Conservation (phyloP, 805 yeast species). For the Komagataella phaffii region DNA sequence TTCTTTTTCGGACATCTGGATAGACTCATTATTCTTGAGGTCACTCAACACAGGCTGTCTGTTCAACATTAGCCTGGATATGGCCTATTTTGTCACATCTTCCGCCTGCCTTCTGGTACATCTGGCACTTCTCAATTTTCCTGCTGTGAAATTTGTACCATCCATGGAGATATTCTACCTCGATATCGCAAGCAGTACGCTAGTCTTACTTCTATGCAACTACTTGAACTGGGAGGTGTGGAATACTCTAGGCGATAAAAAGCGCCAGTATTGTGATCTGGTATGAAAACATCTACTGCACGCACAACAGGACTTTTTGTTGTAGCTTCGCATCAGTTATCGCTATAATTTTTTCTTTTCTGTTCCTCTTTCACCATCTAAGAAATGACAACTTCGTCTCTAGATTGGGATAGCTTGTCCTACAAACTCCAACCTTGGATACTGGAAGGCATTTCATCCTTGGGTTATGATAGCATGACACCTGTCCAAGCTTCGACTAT, state of each 20-base stretch:
- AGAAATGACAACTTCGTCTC: conserved; percentile 21
- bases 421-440: conserved; percentile 75
- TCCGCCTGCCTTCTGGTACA: neutral
- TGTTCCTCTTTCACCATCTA: neutral
- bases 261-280: neutral
- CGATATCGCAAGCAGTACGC: neutral
- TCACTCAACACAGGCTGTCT: neutral
- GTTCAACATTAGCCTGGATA: neutral
- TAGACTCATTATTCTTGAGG: neutral
- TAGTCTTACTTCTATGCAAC: neutral
- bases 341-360: neutral
- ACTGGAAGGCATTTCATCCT: conserved; percentile 66
- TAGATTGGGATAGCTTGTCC: conserved; percentile 51
- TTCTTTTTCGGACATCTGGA: neutral
- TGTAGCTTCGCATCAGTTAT: neutral
- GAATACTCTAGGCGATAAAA: neutral
- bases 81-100: neutral
- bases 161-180: neutral
- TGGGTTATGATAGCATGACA: conserved; percentile 80
- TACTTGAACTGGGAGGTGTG: neutral
- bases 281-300: neutral
- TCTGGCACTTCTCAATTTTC: neutral
- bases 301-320: neutral
- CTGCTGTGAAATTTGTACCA: neutral
- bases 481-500: conserved; percentile 85